Evolutionary conservation across 2,329 filamentous ascomycete genomes (phyloP), one percentile per base, ranked within the genome.

Genomic region (Cercospora berteroae): DNA sequence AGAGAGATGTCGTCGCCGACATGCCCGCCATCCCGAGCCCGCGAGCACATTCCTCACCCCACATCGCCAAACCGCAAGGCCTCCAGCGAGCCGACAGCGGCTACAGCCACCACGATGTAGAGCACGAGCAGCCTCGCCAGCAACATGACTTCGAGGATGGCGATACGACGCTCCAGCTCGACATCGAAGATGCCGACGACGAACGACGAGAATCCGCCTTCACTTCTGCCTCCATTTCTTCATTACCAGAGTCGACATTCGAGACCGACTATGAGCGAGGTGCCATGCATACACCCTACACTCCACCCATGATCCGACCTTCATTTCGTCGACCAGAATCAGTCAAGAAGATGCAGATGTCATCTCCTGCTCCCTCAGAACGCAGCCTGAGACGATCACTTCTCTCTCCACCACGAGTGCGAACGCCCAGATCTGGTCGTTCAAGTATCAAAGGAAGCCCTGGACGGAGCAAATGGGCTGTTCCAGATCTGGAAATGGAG

Each of bases 301-400:
- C 85, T 23, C 85, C 89, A 63, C 83, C 84, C 7, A 86, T 85
- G 7, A 83, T 85, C 8, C 85, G 90, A 2, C 86, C 88, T 5
- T 85, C 87, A 1, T 92, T 93, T 76, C 84, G 89, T 58, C 90
- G 89, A 12, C 87, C 90, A 0, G 90, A 89, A 1, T 88, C 88
- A 12, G 86, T 92, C 7, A 87, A 88, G 60, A 88, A 88, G 1
- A 84, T 92, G 79, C 90, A 92, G 71, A 90, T 92, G 88, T 85
- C 86, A 1, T 91, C 89, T 0, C 89, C 89, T 0, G 81, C 87
- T 0, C 81, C 84, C 0, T 89, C 88, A 0, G 80, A 83, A 59
- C 78, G 78, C 42, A 84, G 82, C n/a, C 86, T 73, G 1, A 60
- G 73, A 18, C 66, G 69, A 58, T 74, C 72, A 9, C 61, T 69